Percentiles rank a stretch among this genome's conserved stretches.
Conservation (phyloP, 169 alveolate genomes). For the Miamiensis avidus region DNA sequence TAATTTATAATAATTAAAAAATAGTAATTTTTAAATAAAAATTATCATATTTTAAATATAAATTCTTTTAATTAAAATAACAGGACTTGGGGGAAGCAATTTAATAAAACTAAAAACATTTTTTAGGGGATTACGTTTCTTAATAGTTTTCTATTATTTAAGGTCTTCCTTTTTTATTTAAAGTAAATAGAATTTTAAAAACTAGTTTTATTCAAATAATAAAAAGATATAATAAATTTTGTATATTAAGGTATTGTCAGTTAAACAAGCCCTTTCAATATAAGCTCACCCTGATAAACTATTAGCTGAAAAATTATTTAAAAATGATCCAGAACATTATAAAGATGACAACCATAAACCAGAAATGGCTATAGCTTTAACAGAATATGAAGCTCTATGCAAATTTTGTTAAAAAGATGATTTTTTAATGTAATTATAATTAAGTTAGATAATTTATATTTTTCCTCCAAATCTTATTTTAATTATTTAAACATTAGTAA, state of each 20-base stretch:
- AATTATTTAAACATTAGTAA: neutral
- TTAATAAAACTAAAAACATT: neutral
- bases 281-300: slow-evolving; percentile 91
- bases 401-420: slow-evolving; percentile 75
- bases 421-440: slow-evolving; percentile 35
- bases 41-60: too few relatives aligned
- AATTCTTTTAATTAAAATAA: too few relatives aligned
- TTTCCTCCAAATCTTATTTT: neutral
- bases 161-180: slow-evolving; percentile 77
- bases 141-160: neutral
- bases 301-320: slow-evolving; percentile 81
- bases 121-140: slow-evolving; percentile 30
- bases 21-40: neutral
- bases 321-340: slow-evolving; percentile 79
- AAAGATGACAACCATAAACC: slow-evolving; percentile 93
- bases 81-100: slow-evolving; percentile 1
- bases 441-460: too few relatives aligned
- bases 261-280: slow-evolving; percentile 86
- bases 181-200: slow-evolving; percentile 35
- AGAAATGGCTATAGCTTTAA: slow-evolving; percentile 91
- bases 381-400: slow-evolving; percentile 82
- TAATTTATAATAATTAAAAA: slow-evolving; percentile 28
- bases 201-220: too few relatives aligned
- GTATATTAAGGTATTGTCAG: slow-evolving; percentile 63
- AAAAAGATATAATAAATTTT: too few relatives aligned